Conservation (phyloP, 192 early-diverging fungal species). For the Coemansia sp. region DNA sequence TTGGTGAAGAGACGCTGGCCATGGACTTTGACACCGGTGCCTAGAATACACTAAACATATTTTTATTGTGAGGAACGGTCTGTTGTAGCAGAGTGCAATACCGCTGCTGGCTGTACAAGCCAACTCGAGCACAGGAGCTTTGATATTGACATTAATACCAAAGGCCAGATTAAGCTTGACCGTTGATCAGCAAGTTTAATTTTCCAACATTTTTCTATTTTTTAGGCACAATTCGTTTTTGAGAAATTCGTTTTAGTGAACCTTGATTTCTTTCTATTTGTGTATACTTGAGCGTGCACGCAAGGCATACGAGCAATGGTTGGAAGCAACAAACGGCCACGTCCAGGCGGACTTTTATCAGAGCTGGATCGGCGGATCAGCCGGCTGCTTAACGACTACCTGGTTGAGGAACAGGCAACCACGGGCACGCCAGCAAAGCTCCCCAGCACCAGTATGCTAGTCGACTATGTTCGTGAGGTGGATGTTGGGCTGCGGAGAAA, state of each 20-base stretch:
- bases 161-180: no score
- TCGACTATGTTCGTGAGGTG: conserved; percentile 30
- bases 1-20: conserved; percentile 25
- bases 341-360: conserved; percentile 17
- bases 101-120: no score
- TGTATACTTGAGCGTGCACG: background rate
- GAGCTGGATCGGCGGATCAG: conserved; percentile 32
- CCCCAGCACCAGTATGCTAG: conserved; percentile 22
- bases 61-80: no score
- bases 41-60: no score
- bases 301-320: conserved; percentile 18
- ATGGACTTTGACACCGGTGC: conserved; percentile 26
- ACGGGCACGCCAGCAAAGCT: conserved; percentile 9
- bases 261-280: no score
- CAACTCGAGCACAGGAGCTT: no score
- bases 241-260: no score
- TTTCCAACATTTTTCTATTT: no score
- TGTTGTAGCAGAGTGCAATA: no score
- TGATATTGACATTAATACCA: no score
- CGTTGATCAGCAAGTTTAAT: no score
- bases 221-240: no score
- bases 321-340: conserved; percentile 34
- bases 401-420: conserved; percentile 18
- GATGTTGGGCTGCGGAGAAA: conserved; percentile 24
- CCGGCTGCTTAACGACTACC: conserved; percentile 24